phyloP scores from a whole-genome alignment of 1,284 basidiomycete species.

The Fomes fomentarius region DNA sequence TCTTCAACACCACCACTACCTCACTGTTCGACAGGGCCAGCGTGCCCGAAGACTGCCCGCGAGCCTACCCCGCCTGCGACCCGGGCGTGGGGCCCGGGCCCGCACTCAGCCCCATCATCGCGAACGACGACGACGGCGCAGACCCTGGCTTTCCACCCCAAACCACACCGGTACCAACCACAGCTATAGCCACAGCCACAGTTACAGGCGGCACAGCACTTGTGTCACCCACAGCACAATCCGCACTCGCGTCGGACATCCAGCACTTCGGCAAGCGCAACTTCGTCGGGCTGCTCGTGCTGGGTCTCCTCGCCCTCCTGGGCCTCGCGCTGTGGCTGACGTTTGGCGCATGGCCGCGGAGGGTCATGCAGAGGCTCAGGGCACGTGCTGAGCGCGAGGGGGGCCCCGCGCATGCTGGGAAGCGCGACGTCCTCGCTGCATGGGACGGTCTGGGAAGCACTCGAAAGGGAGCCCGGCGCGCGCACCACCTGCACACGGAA shows the following conservation, averaged over 20 bases:
- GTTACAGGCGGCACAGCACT: too few relatives aligned
- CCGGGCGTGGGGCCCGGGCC: background rate
- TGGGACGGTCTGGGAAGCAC: background rate
- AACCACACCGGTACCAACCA: too few relatives aligned
- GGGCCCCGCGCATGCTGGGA: background rate
- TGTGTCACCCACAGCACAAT: slow-evolving; percentile 12
- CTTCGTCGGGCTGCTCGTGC: slow-evolving; percentile 35
- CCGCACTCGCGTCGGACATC: slow-evolving; percentile 10
- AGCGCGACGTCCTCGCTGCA: background rate
- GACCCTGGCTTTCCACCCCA: slow-evolving; percentile 1
- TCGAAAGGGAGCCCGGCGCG: background rate
- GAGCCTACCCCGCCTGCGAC: background rate
- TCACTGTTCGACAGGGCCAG: background rate
- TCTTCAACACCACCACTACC: background rate
- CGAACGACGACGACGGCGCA: background rate
- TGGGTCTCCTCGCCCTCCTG: slow-evolving; percentile 30
- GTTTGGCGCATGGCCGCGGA: slow-evolving; percentile 32
- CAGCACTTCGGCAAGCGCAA: slow-evolving; percentile 27
- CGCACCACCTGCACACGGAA: background rate
- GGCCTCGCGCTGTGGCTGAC: slow-evolving; percentile 33
- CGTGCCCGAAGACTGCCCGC: background rate
- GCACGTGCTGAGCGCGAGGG: slow-evolving; percentile 3
- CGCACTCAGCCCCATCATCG: background rate
- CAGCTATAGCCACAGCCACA: background rate
- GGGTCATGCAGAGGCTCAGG: slow-evolving; percentile 15